Evolutionary conservation across 768 basidiomycete species (phyloP).

Genomic region (Suillus alpinus): DNA sequence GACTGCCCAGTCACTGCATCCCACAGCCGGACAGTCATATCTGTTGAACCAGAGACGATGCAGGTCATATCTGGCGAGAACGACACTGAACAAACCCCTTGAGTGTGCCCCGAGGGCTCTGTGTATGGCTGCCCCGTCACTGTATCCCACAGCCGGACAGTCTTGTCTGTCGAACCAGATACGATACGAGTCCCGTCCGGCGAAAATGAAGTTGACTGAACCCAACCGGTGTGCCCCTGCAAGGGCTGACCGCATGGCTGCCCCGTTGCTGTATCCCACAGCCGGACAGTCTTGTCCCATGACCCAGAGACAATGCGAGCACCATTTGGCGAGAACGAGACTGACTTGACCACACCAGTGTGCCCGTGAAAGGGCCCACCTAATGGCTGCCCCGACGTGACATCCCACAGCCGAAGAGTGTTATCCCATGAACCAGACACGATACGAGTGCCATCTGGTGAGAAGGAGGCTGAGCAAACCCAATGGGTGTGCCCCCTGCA

Average conservation of each 20-base stretch:
- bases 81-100: not conserved
- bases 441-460: not conserved
- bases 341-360: not conserved
- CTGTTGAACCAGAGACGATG: not conserved
- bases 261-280: no score
- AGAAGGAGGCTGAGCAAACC: no score
- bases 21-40: not conserved
- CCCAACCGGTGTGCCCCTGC: not conserved
- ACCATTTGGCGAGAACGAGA: not conserved
- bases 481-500: not conserved
- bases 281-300: no score
- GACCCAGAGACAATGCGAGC: not conserved
- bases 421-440: not conserved
- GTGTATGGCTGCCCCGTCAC: not conserved
- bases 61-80: not conserved
- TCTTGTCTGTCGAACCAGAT: fast-evolving
- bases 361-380: not conserved
- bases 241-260: no score
- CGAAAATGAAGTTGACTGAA: not conserved
- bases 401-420: no score
- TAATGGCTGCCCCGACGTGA: no score
- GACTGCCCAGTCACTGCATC: no score
- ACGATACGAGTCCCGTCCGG: not conserved
- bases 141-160: not conserved
- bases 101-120: no score